Evolutionary conservation across 2,329 filamentous ascomycete species (phyloP).

Genomic region (Sporothrix variecibatus): DNA sequence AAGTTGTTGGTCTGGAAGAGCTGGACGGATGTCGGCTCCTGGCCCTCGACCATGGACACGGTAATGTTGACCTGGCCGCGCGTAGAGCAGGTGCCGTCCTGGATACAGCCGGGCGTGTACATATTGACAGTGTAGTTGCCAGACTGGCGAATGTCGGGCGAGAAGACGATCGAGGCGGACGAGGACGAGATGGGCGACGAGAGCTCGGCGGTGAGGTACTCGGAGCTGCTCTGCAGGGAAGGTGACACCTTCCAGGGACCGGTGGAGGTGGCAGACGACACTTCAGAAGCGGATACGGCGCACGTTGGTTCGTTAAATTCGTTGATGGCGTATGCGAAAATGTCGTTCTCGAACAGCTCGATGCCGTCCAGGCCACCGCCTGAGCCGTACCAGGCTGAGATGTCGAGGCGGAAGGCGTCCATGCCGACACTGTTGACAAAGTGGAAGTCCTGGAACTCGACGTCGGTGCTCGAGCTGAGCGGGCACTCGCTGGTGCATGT

Average conservation of each 20-base stretch:
- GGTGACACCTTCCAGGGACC: conserved; percentile 74
- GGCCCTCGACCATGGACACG: conserved; percentile 44
- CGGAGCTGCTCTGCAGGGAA: conserved; percentile 68
- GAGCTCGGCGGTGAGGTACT: conserved; percentile 74
- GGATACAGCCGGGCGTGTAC: conserved; percentile 87
- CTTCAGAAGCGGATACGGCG: conserved; percentile 58
- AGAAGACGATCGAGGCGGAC: conserved; percentile 72
- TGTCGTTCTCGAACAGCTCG: conserved; percentile 82
- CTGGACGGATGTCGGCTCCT: conserved; percentile 54
- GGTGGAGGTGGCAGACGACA: conserved; percentile 67
- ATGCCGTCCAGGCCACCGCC: conserved; percentile 86
- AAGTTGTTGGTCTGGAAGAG: conserved; percentile 92
- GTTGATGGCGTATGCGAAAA: conserved; percentile 81
- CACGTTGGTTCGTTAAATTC: conserved; percentile 88
- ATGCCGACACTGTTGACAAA: conserved; percentile 89
- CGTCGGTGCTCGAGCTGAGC: conserved; percentile 68
- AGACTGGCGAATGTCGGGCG: conserved; percentile 80
- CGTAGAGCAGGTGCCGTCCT: conserved; percentile 73
- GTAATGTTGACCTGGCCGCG: conserved; percentile 81
- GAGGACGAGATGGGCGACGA: conserved; percentile 56
- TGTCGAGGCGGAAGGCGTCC: conserved; percentile 81
- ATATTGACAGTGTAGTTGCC: conserved; percentile 90
- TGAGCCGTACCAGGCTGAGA: conserved; percentile 81
- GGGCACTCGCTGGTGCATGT: conserved; percentile 83
- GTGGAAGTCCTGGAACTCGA: conserved; percentile 81